These are phyloP conservation scores for Smittium mucronatum DNA, from an alignment of 371 early-diverging fungal genomes.

Conservation along the genomic window DNA sequence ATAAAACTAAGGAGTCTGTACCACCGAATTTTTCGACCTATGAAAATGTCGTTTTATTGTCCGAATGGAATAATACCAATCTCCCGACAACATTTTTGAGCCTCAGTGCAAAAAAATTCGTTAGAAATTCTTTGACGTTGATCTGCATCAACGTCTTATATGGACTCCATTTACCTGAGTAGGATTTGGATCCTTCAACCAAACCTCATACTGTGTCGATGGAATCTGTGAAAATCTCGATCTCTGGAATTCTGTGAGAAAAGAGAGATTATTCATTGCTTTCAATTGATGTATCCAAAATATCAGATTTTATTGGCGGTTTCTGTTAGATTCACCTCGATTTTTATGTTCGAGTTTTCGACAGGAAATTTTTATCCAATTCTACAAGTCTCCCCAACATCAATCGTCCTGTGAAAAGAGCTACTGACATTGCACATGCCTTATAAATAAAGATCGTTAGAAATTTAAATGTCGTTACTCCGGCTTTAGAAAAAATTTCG, in stretches of 20 bases:
- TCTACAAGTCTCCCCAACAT: neutral
- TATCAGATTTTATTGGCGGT: neutral
- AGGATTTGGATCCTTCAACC: neutral
- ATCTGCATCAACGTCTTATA: neutral
- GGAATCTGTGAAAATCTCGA: neutral
- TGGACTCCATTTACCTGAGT: neutral
- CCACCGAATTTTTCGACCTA: neutral
- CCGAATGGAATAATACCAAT: neutral
- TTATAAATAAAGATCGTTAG: conserved; percentile 5
- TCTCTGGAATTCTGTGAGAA: neutral
- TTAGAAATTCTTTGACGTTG: neutral
- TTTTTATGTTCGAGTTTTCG: neutral
- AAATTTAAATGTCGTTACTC: neutral
- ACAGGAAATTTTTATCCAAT: neutral
- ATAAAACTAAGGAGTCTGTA: neutral
- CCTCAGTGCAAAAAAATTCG: neutral
- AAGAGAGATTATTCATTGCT: neutral
- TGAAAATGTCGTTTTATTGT: neutral
- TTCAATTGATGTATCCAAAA: neutral
- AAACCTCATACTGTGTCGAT: neutral
- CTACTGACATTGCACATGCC: conserved; percentile 5
- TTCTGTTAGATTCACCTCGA: neutral
- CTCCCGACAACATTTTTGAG: neutral
- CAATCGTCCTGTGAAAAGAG: neutral
- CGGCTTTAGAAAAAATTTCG: neutral